Evolutionary conservation across 2,329 filamentous ascomycete genomes (phyloP).

Genomic region (Alternaria consortialis): DNA sequence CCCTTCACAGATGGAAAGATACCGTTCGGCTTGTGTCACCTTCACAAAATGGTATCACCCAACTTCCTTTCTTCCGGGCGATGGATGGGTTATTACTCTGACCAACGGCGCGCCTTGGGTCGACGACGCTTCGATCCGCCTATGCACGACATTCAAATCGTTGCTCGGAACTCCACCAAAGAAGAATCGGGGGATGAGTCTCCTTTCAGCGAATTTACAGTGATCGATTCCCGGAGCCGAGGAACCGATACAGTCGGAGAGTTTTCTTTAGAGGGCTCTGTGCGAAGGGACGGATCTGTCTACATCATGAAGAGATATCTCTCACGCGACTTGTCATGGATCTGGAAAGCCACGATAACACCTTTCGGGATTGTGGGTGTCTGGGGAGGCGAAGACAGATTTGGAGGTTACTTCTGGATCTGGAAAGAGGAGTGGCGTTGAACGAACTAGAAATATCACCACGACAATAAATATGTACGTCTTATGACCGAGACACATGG

Average conservation of each 20-base stretch:
- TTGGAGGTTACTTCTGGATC: slow-evolving; percentile 40
- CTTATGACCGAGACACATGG: too few species aligned
- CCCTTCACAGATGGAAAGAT: neutral
- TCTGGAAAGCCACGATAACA: slow-evolving; percentile 28
- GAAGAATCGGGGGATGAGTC: neutral
- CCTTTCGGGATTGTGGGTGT: slow-evolving; percentile 38
- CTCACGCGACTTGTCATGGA: slow-evolving; percentile 13
- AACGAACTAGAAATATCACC: neutral
- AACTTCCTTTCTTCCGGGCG: slow-evolving; percentile 23
- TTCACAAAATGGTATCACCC: slow-evolving; percentile 24
- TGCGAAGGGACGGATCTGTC: slow-evolving; percentile 27
- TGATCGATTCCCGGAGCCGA: slow-evolving; percentile 19
- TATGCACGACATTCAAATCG: slow-evolving; percentile 25
- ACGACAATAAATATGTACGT: too few species aligned
- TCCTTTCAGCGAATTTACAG: neutral
- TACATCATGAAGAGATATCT: slow-evolving; percentile 27
- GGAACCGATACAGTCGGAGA: slow-evolving; percentile 26
- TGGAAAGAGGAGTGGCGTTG: slow-evolving; percentile 37
- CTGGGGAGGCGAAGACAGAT: slow-evolving; percentile 21
- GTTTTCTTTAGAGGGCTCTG: slow-evolving; percentile 25
- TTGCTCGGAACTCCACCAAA: slow-evolving; percentile 5
- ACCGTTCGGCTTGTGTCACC: slow-evolving; percentile 27
- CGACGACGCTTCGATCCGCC: slow-evolving; percentile 16
- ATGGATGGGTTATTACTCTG: slow-evolving; percentile 31
- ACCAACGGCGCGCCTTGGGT: slow-evolving; percentile 14